Percentiles rank a stretch among this genome's conserved stretches.
Conservation (phyloP, 2,329 filamentous ascomycete genomes). For the Alternaria hordeiaustralica region DNA sequence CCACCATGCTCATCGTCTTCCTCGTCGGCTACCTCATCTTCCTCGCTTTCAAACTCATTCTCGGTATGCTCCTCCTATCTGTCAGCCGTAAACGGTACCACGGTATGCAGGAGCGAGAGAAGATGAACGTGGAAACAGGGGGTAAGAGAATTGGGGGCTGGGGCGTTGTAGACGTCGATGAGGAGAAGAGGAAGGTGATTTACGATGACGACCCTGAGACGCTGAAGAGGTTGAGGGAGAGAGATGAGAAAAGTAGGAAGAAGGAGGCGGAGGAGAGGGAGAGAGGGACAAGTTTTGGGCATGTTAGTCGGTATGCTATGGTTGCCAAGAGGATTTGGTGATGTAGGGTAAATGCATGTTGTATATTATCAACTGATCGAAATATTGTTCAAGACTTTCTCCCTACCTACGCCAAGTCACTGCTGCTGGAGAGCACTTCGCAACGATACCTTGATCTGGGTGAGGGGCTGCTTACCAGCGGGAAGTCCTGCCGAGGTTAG, state of each 20-base stretch:
- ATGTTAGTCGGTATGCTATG: slow-evolving; percentile 87
- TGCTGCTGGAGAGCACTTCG: not conserved
- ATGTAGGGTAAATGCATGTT: not conserved
- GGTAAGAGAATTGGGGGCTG: slow-evolving; percentile 81
- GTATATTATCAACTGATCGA: not conserved
- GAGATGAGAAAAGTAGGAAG: slow-evolving; percentile 67
- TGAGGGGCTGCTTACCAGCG: not conserved
- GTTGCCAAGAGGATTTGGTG: slow-evolving; percentile 96
- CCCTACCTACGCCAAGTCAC: not conserved
- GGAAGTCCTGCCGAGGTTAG: not conserved
- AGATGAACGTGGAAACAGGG: slow-evolving; percentile 64
- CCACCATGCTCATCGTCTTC: slow-evolving; percentile 87
- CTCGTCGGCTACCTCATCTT: slow-evolving; percentile 84
- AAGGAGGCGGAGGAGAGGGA: slow-evolving; percentile 63
- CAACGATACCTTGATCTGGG: not conserved
- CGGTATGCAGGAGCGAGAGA: slow-evolving; percentile 76
- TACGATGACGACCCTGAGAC: slow-evolving; percentile 84
- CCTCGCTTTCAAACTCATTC: slow-evolving; percentile 78
- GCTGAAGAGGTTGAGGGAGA: slow-evolving; percentile 64
- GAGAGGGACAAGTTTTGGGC: slow-evolving; percentile 65
- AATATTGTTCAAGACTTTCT: not conserved
- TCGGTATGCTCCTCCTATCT: slow-evolving; percentile 85
- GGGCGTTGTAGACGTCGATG: slow-evolving; percentile 85
- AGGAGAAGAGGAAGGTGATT: slow-evolving; percentile 84
- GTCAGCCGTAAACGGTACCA: slow-evolving; percentile 81